These are phyloP conservation scores for Lentinula boryana DNA, from an alignment of 768 basidiomycete species.

Conservation along the genomic window DNA sequence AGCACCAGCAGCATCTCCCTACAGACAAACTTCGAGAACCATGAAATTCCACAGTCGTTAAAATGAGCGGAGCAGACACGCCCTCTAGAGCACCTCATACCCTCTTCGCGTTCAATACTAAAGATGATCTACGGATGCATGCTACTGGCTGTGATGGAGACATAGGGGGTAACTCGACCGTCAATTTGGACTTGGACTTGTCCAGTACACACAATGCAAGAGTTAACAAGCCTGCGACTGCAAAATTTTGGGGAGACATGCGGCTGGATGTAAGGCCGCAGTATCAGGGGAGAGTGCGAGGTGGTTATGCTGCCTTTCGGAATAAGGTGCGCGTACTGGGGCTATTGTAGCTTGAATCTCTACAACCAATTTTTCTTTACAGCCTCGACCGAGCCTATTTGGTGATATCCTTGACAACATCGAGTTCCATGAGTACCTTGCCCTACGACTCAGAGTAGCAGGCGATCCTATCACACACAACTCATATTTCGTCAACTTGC, in stretches of 20 bases:
- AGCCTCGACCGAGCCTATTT: constrained; percentile 80
- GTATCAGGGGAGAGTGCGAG: constrained; percentile 63
- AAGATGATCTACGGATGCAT: constrained; percentile 52
- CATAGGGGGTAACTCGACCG: constrained; percentile 79
- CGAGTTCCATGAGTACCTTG: constrained; percentile 73
- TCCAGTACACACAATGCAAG: constrained; percentile 36
- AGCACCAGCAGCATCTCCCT: neutral
- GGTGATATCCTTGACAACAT: constrained; percentile 84
- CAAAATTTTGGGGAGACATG: constrained; percentile 79
- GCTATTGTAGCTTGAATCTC: neutral
- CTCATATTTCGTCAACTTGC: constrained; percentile 92
- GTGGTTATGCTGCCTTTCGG: constrained; percentile 89
- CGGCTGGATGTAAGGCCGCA: constrained; percentile 59
- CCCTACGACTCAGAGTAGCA: constrained; percentile 69
- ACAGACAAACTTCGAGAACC: neutral
- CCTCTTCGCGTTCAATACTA: constrained; percentile 60
- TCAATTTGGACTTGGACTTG: constrained; percentile 66
- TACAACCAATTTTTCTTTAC: neutral
- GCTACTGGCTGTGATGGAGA: constrained; percentile 84
- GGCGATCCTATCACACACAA: constrained; percentile 73
- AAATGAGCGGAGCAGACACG: constrained; percentile 71
- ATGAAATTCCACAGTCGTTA: constrained; percentile 43
- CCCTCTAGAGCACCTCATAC: constrained; percentile 57
- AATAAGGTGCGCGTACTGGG: constrained; percentile 52
- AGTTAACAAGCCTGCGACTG: constrained; percentile 48